Base-by-base conservation (phyloP, 495 filamentous ascomycete species). In the Lasiosphaeris hirsuta region DNA sequence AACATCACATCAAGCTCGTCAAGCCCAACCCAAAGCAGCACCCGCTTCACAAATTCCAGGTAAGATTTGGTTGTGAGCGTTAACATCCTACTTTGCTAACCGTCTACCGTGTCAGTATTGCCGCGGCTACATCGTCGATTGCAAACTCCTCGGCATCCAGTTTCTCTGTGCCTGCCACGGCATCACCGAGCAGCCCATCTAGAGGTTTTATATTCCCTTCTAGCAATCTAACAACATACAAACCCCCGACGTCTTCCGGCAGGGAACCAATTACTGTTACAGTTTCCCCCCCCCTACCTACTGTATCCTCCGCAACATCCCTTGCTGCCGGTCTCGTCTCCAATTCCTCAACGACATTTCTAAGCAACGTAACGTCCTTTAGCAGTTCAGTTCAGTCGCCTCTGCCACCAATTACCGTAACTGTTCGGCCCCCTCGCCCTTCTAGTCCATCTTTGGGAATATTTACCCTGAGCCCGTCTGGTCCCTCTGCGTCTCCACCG, bases 41-140 rank as follows among this genome's bases (percentile, higher is more conserved):
- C 57, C 2, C 4, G n/a, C 13, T 59, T 45, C 10, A 30, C 43
- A n/a, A 68, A 60, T 45, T 61, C 64, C 1, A 63, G 62, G 64
- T 67, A 18, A 47, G 57, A 30, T 30, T 30, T 30, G 23, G 2
- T 46, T 17, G 6, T 8, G n/a, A 15, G 5, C 19, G 13, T 10
- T 11, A n/a, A 18, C 10, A 30, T 18, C 15, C 0, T 15, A 43
- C 11, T 7, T 45, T 44, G 9, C 48, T 49, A 39, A 54, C 38
- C 38, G 33, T 17, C 30, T n/a, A n/a, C n/a, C n/a, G 10, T 11
- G 30, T n/a, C 33, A 59, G 58, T 23, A 58, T 39, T 15, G 42
- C 50, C 14, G 36, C 41, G 19, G 63, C 44, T 38, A 58, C 54
- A 5, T 47, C 48, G 15, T 9, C 45, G 13, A 34, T 36, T 7